Evolutionary conservation across 177 flowering plant genomes (phyloP).

Genomic region (Vitis hybrid): DNA sequence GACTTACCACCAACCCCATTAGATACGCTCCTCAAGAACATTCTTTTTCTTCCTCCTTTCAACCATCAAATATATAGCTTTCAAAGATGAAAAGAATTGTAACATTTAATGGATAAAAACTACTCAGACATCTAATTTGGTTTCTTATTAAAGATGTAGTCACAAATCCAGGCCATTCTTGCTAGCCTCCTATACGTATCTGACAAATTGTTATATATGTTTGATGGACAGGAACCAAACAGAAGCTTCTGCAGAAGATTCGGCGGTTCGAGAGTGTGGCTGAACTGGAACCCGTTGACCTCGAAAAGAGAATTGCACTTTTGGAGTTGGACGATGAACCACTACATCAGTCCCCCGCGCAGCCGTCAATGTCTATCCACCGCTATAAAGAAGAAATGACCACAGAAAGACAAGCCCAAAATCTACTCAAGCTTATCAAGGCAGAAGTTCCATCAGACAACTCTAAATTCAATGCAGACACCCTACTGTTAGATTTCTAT

Average conservation of each 20-base stretch:
- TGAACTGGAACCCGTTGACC: conserved; percentile 53
- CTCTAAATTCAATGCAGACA: conserved; percentile 13
- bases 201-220: neutral
- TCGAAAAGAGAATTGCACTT: conserved; percentile 42
- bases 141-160: too few species aligned
- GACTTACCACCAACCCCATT: too few species aligned
- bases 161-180: too few species aligned
- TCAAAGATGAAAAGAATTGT: too few species aligned
- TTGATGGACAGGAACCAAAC: conserved; percentile 37
- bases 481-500: conserved; percentile 50
- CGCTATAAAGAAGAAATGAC: neutral
- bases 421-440: conserved; percentile 37
- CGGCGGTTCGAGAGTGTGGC: conserved; percentile 45
- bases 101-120: too few species aligned
- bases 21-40: too few species aligned
- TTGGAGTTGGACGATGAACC: conserved; percentile 30
- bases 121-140: too few species aligned
- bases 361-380: conserved; percentile 9
- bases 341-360: conserved; percentile 1
- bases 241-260: conserved; percentile 47
- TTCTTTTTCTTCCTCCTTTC: too few species aligned
- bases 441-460: conserved; percentile 11
- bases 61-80: neutral
- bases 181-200: too few species aligned
- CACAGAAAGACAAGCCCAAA: conserved; percentile 20